Conservation (phyloP, 2,329 filamentous ascomycete genomes). For the Leptographium procerum region DNA sequence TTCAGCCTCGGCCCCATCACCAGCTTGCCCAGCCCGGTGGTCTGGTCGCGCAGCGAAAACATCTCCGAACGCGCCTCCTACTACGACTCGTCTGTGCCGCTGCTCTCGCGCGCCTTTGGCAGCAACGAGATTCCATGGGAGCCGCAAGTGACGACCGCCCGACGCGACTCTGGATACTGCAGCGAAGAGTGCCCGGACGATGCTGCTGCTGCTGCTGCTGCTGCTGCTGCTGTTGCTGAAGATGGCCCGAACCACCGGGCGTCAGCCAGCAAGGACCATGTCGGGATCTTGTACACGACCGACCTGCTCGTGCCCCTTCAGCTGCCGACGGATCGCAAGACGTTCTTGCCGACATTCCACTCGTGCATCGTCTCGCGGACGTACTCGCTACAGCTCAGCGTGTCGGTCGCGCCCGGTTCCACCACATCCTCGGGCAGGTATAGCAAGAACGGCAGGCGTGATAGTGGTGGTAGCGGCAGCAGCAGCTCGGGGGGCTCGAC, state of each 20-base stretch:
- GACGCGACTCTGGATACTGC: constrained; percentile 44
- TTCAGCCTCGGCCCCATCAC: constrained; percentile 35
- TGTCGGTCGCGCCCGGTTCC: constrained; percentile 25
- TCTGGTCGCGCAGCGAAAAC: constrained; percentile 21
- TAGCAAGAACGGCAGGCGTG: constrained; percentile 13
- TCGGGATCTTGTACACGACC: constrained; percentile 25
- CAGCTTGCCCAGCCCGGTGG: constrained; percentile 38
- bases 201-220: background rate
- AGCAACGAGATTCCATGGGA: constrained; percentile 27
- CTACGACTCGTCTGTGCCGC: constrained; percentile 33
- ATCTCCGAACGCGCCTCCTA: constrained; percentile 30
- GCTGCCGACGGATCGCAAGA: constrained; percentile 34
- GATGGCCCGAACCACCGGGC: no score
- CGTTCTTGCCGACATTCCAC: constrained; percentile 46
- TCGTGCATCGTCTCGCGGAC: constrained; percentile 44
- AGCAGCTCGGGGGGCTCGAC: background rate
- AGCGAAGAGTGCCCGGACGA: constrained; percentile 19
- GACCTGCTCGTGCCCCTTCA: constrained; percentile 35
- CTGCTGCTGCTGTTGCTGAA: background rate
- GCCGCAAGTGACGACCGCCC: constrained; percentile 20
- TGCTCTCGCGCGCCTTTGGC: constrained; percentile 26
- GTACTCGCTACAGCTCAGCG: constrained; percentile 37
- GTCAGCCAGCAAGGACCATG: background rate
- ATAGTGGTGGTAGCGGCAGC: background rate
- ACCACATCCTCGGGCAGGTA: constrained; percentile 24